Base-by-base conservation (phyloP, 139 green algal species). In the Auxenochlorella pyrenoidosa region DNA sequence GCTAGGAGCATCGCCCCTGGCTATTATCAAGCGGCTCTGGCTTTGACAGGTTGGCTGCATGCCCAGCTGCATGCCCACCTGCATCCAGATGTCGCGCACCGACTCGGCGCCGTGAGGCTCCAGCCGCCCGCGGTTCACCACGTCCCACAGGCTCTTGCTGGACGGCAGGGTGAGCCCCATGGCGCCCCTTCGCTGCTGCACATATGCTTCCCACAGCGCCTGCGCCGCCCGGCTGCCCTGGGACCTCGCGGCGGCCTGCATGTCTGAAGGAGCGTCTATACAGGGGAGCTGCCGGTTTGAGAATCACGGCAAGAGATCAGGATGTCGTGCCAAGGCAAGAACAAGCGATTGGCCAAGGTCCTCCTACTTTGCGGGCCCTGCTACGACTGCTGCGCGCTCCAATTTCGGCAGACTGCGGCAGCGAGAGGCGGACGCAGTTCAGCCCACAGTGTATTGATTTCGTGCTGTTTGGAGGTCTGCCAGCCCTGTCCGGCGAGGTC, bases 71-170 rank as follows among this genome's bases (percentile, higher is more conserved):
- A 77, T 22, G 70, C 36, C 70, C 73, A 91, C 88, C 78, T 92
- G 63, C 65, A 88, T 83, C 89, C 89, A 92, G 44, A 92, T 92
- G 47, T 92, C 89, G 5, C 41, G 44, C 30, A 92, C 73, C 38
- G 89, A 68, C 44, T 66, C 44, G 4, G 89, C 86, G n/a, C 85
- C 65, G 79, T 92, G 89, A 41, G 65, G 65, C 75, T 92, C 86
- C 12, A 92, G 78, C 30, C 81, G 86, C 70, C 84, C 63, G 19
- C 81, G 44, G 43, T 90, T 92, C 26, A 90, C 58, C 8, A 92
- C 63, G 36, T 92, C 89, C 89, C 89, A 92, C 73, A 92, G 75
- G 79, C 41, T 92, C 34, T 58, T 85, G 73, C 80, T 90, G 79
- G 70, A 86, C 2, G 89, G 89, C 16, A 84, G 38, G n/a, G 78